phyloP scores from a whole-genome alignment of 345 rosid species.

The Bruguiera gymnorhiza region DNA sequence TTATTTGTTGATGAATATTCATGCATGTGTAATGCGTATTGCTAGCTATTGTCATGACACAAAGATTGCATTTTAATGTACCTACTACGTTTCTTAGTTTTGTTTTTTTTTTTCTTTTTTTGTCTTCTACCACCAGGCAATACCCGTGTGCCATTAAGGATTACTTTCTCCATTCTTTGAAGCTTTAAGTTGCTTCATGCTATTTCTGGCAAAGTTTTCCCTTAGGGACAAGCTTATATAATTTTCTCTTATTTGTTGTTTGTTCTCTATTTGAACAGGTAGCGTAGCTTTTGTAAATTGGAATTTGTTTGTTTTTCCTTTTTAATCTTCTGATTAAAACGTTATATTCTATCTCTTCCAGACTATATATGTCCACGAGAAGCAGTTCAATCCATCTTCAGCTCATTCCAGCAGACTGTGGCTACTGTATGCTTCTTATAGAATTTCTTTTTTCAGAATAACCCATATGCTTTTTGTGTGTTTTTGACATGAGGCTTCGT shows the following conservation, averaged over 20 bases:
- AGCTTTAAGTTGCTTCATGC: slow-evolving; percentile 52
- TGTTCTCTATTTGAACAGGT: slow-evolving; percentile 71
- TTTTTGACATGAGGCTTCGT: neutral
- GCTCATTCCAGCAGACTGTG: slow-evolving; percentile 33
- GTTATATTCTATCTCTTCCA: slow-evolving; percentile 34
- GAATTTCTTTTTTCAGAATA: neutral
- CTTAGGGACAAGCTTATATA: slow-evolving; percentile 29
- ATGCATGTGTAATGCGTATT: too few species aligned
- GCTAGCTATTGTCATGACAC: neutral
- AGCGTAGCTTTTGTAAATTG: slow-evolving; percentile 13
- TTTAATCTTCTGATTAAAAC: neutral
- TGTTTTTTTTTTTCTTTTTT: neutral
- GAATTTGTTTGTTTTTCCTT: neutral
- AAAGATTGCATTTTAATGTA: neutral
- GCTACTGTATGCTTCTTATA: slow-evolving; percentile 39
- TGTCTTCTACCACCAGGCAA: slow-evolving; percentile 37
- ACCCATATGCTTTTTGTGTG: neutral
- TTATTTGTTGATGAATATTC: too few species aligned
- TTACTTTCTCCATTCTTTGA: slow-evolving; percentile 41
- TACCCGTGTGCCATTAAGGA: slow-evolving; percentile 50
- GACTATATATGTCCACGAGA: slow-evolving; percentile 65
- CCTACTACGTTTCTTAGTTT: neutral
- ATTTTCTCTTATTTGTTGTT: slow-evolving; percentile 51
- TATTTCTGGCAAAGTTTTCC: slow-evolving; percentile 52
- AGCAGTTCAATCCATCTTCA: slow-evolving; percentile 55